phyloP scores from a whole-genome alignment of 768 basidiomycete genomes.

The Phaffia australis region DNA sequence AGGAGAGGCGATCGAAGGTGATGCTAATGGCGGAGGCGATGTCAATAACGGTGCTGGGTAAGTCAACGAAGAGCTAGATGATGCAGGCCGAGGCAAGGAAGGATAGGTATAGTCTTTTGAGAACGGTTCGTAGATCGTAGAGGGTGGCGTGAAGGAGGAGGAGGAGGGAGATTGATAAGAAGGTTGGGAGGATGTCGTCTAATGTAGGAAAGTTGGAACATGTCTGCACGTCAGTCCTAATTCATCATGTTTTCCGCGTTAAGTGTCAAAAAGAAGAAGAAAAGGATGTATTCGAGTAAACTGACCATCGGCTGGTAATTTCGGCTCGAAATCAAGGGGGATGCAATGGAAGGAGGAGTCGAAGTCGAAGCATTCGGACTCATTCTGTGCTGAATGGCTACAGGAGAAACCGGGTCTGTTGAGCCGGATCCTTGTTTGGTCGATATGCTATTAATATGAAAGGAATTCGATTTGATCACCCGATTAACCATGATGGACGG shows the following conservation, averaged over 20 bases:
- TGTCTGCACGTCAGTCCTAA: not conserved
- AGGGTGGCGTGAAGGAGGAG: not conserved
- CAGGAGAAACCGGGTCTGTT: too few species aligned
- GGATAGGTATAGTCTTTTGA: not conserved
- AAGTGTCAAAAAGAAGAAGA: not conserved
- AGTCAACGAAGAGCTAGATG: not conserved
- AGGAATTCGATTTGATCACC: too few species aligned
- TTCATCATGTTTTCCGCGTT: not conserved
- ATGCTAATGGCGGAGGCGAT: constrained; percentile 19
- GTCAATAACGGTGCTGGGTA: not conserved
- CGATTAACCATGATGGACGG: not conserved
- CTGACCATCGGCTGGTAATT: constrained; percentile 2
- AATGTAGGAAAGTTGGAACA: not conserved
- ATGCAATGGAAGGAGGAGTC: not conserved
- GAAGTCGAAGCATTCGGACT: not conserved
- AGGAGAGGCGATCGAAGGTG: constrained; percentile 15
- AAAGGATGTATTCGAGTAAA: not conserved
- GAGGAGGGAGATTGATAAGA: not conserved
- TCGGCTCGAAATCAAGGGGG: not conserved
- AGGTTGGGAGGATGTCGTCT: not conserved
- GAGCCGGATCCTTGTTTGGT: too few species aligned
- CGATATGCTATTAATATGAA: too few species aligned
- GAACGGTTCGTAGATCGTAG: not conserved
- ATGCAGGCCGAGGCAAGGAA: not conserved
- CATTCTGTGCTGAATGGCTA: not conserved